A percentile compares a stretch with the other conserved stretches of the same genome.
Evolutionary conservation across 179 eudicot genomes (phyloP).

Genomic region (Beta lomatogona): DNA sequence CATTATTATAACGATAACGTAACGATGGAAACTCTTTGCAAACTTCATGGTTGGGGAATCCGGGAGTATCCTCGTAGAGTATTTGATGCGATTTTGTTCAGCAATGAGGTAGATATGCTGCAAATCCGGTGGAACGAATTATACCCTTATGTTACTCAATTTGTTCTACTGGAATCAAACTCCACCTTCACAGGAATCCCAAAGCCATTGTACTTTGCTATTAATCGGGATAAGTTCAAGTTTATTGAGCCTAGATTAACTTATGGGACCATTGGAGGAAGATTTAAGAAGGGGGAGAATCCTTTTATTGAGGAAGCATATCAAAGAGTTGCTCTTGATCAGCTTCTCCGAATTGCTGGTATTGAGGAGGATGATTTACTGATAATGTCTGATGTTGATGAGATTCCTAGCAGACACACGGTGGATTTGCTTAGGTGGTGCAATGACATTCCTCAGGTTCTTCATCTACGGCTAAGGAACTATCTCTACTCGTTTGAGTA

Average conservation of each 20-base stretch:
- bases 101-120: slow-evolving; percentile 49
- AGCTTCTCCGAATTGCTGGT: slow-evolving; percentile 47
- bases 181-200: slow-evolving; percentile 45
- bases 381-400: slow-evolving; percentile 51
- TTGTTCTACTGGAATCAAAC: slow-evolving; percentile 48
- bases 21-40: slow-evolving; percentile 49
- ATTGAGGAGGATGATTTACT: slow-evolving; percentile 43
- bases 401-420: slow-evolving; percentile 46
- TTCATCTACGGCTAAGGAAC: slow-evolving; percentile 48
- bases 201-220: slow-evolving; percentile 42
- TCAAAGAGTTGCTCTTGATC: slow-evolving; percentile 49
- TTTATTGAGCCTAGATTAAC: slow-evolving; percentile 46
- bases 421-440: slow-evolving; percentile 47
- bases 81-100: slow-evolving; percentile 47
- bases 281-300: slow-evolving; percentile 44
- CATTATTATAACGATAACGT: slow-evolving; percentile 48
- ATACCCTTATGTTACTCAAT: slow-evolving; percentile 46
- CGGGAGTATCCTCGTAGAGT: slow-evolving; percentile 52
- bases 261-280: slow-evolving; percentile 44
- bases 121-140: slow-evolving; percentile 42
- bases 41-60: slow-evolving; percentile 49
- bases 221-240: slow-evolving; percentile 39
- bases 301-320: slow-evolving; percentile 54
- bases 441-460: slow-evolving; percentile 38
- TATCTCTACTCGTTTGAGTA: slow-evolving; percentile 49